A percentile compares a stretch with the other conserved stretches of the same genome.
These are phyloP conservation scores for Ganoderma meredithae DNA, from an alignment of 1,284 basidiomycete species.

Conservation along the genomic window DNA sequence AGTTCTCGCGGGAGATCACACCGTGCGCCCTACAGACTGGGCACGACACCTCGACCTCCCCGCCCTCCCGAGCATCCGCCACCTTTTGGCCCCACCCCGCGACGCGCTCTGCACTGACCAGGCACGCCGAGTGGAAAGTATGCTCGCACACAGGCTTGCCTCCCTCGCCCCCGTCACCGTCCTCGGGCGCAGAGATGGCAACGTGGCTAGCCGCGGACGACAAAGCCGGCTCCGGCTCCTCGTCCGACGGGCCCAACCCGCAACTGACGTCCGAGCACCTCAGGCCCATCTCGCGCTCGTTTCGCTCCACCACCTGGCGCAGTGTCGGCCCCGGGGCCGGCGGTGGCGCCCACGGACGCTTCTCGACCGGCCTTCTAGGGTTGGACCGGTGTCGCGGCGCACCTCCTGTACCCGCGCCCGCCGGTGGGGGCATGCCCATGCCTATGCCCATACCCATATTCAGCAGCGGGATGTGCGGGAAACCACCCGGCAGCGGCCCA, in stretches of 20 bases:
- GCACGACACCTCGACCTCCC: conserved; percentile 66
- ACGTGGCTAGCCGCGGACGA: conserved; percentile 51
- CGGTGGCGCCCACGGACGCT: conserved; percentile 46
- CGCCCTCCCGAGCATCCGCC: conserved; percentile 44
- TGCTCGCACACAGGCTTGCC: conserved; percentile 60
- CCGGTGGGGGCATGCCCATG: conserved; percentile 7
- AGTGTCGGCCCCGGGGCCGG: conserved; percentile 55
- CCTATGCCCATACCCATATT: conserved; percentile 7
- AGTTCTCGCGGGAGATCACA: conserved; percentile 60
- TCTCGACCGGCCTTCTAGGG: conserved; percentile 30
- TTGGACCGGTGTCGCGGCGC: conserved; percentile 17
- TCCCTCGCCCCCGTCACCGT: conserved; percentile 28
- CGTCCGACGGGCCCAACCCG: conserved; percentile 76
- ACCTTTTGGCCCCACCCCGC: conserved; percentile 63
- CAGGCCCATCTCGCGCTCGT: conserved; percentile 71
- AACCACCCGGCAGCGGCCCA: conserved; percentile 21
- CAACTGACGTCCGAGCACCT: conserved; percentile 76
- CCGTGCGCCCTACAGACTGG: conserved; percentile 71
- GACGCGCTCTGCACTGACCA: conserved; percentile 78
- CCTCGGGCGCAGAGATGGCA: conserved; percentile 46
- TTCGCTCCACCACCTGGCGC: conserved; percentile 69
- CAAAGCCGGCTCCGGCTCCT: conserved; percentile 70
- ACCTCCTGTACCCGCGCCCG: conserved; percentile 8
- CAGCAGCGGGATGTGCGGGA: conserved; percentile 22
- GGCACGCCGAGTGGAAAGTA: conserved; percentile 71